A percentile compares a stretch with the other conserved stretches of the same genome.
These are phyloP conservation scores for Sphagnurus paluster DNA, from an alignment of 1,284 basidiomycete genomes.

Conservation along the genomic window DNA sequence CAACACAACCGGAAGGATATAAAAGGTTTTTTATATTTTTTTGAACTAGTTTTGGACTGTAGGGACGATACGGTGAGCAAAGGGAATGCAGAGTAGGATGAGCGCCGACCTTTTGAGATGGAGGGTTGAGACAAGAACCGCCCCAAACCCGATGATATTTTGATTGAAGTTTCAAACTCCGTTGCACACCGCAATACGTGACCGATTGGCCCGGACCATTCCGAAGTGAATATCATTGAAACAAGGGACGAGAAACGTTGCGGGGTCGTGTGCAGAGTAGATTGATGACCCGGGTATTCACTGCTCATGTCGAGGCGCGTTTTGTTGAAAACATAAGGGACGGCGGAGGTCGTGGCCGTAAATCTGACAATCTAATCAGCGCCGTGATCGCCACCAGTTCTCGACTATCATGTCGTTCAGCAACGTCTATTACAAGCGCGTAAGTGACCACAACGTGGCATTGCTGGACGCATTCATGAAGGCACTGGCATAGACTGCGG, in stretches of 20 bases:
- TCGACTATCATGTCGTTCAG: conserved; percentile 58
- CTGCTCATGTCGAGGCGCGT: too few relatives aligned
- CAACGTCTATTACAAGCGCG: conserved; percentile 81
- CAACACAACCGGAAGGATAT: conserved; percentile 73
- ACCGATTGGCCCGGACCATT: neutral
- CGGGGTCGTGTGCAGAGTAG: neutral
- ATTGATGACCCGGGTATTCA: neutral
- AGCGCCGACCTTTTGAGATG: conserved; percentile 38
- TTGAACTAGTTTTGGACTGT: conserved; percentile 43
- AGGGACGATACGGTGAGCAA: too few relatives aligned
- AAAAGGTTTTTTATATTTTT: conserved; percentile 57
- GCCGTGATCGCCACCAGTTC: neutral
- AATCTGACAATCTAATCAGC: neutral
- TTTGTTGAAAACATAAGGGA: neutral
- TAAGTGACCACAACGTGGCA: conserved; percentile 36
- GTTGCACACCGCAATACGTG: conserved; percentile 17
- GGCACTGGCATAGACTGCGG: conserved; percentile 51
- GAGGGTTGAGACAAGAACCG: conserved; percentile 30
- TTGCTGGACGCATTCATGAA: conserved; percentile 20
- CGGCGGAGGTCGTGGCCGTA: neutral
- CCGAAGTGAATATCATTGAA: neutral
- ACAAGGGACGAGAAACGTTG: neutral
- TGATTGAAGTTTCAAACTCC: conserved; percentile 38
- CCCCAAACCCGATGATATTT: conserved; percentile 26
- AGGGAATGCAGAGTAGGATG: too few relatives aligned